These are phyloP conservation scores for Aspergillus calidoustus DNA, from an alignment of 2,329 filamentous ascomycete genomes.

Conservation along the genomic window DNA sequence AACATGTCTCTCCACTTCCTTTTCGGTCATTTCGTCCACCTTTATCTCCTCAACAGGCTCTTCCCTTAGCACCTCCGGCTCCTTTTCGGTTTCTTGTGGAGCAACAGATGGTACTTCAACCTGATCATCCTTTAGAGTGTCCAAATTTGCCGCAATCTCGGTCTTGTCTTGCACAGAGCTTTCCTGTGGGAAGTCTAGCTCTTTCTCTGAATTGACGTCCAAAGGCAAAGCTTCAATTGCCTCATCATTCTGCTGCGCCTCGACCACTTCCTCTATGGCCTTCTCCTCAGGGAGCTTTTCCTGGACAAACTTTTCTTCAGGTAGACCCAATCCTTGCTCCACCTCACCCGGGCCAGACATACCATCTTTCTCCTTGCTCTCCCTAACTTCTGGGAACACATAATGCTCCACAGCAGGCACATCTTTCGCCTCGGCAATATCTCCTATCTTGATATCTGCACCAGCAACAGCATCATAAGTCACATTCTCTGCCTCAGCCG, in stretches of 20 bases:
- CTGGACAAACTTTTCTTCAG: background rate
- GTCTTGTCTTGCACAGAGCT: background rate
- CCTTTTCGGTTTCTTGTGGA: background rate
- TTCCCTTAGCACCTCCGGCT: background rate
- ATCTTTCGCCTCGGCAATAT: background rate
- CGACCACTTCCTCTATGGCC: background rate
- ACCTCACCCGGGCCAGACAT: background rate
- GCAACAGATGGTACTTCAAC: background rate
- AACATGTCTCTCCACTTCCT: background rate
- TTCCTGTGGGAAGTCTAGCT: background rate
- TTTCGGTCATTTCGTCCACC: background rate
- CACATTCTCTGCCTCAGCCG: conserved; percentile 10
- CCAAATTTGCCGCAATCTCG: background rate
- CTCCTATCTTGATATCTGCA: background rate
- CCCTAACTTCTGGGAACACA: background rate
- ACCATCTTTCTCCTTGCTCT: background rate
- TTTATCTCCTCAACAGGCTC: background rate
- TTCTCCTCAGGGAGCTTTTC: background rate
- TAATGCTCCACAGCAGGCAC: background rate
- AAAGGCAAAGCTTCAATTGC: conserved; percentile 4
- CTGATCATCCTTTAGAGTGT: background rate
- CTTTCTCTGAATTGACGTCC: background rate
- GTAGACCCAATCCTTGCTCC: background rate
- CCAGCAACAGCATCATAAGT: conserved; percentile 8
- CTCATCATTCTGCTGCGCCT: conserved; percentile 5